Evolutionary conservation across 768 basidiomycete genomes (phyloP), one percentile per base, ranked within the genome.

Genomic region (Tylopilus vinaceipallidus): DNA sequence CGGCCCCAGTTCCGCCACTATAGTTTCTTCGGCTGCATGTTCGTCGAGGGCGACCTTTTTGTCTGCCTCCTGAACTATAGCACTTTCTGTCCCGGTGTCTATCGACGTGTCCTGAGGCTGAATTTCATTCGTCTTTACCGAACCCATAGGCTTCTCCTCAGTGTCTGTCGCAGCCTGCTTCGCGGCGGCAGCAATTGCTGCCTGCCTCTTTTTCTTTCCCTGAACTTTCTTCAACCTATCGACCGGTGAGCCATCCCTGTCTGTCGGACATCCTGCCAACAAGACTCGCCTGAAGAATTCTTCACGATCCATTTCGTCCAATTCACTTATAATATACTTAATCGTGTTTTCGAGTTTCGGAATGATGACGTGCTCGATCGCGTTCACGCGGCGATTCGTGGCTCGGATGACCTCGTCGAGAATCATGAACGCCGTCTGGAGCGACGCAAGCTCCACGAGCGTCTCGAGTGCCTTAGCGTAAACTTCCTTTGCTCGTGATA

Each of bases 381-480:
- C 97, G 63, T 99, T 99, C 34, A 99, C 97, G 55, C 97, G 85
- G 44, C 97, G 89, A 69, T 98, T 99, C 32, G 97, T 98, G n/a
- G 95, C 93, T 40, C 92, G 89, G 63, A 99, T 99, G 52, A 98
- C 97, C 71, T 98, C 97, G 70, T 99, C 97, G 32, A 99, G 82
- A 58, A 98, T 98, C 49, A 87, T 95, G 74, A 99, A 99, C 5
- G 97, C 97, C 0, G 97, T 98, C 73, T 98, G 89, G 35, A 99
- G 75, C 12, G 93, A 95, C 2, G 97, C 97, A 30, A 99, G 82
- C 69, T 99, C 95, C 33, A 99, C 95, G 23, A 99, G 78, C 3
- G 95, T 97, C 69, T 95, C 95, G 22, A 98, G 84, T 2, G 97
- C 97, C 65, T 98, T 98, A 2, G 95, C 92, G 61, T 98, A 99